Evolutionary conservation across 768 basidiomycete genomes (phyloP), one percentile per base, ranked within the genome.

Genomic region (Grammothele lineata): DNA sequence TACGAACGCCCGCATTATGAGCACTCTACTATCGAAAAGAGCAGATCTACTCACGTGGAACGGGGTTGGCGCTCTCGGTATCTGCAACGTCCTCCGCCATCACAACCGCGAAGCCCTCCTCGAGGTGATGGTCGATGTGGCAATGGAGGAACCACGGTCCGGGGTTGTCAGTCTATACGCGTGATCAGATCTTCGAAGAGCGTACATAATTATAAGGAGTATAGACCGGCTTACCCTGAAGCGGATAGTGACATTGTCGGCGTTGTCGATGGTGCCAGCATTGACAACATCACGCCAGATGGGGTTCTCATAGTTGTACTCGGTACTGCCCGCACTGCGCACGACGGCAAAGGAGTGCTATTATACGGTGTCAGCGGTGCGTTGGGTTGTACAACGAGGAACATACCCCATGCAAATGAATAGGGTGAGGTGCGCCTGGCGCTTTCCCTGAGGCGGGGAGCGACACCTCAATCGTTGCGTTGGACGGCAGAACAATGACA

Each of bases 141-240:
- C 81, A 91, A 62, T 89, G 87, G 57, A 91, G 75, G 55, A 91
- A 64, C 86, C 90, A 93, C 5, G 78, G 81, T 7, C 94, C 94
- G 0, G 94, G 94, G 64, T 97, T 97, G 61, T 97, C 87, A 1
- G 90, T 63, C 53, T 57, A 18, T 7, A 23, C 24, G 24, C 14
- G 43, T 6, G 40, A 34, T 33, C 5, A 19, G 14, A 11, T 27
- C n/a, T n/a, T n/a, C n/a, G n/a, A n/a, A n/a, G n/a, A n/a, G 27
- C 27, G 14, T 30, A 30, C 8, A 30, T 7, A 30, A 30, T 30
- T 30, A n/a, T n/a, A n/a, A n/a, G n/a, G 8, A 30, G 27, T 30
- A 30, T 30, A 14, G 14, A 30, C 14, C 27, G 1, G 41, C 52
- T 33, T 27, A 54, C 57, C 40, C 40, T 39, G 52, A 63, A 62